phyloP scores from a whole-genome alignment of 2,329 filamentous ascomycete species.

The Sporothrix globosa region DNA sequence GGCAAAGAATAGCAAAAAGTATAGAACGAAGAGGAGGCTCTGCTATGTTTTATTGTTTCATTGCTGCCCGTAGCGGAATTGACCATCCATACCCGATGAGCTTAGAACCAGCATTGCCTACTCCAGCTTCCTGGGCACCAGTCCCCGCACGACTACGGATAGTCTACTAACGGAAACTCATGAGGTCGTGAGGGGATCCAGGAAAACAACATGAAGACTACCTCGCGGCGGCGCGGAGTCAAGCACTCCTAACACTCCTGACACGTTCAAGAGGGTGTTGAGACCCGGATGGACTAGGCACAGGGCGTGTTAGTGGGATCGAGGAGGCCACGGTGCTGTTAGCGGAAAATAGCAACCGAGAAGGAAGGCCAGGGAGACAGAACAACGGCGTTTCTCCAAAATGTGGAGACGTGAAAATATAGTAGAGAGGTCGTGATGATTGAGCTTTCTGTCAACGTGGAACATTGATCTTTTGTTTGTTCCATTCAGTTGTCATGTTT shows the following conservation, averaged over 20 bases:
- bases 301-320: background rate
- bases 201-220: background rate
- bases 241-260: background rate
- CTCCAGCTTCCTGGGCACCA: background rate
- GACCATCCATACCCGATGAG: background rate
- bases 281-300: background rate
- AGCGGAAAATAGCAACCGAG: conserved; percentile 17
- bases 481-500: too few relatives aligned
- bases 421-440: too few relatives aligned
- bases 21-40: background rate
- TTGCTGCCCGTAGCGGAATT: background rate
- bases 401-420: too few relatives aligned
- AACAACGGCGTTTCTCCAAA: background rate
- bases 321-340: background rate
- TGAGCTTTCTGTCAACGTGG: too few relatives aligned
- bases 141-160: conserved; percentile 4
- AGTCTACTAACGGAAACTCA: conserved; percentile 17
- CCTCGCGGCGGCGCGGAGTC: background rate
- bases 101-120: background rate
- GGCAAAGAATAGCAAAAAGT: background rate
- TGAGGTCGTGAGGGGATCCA: background rate
- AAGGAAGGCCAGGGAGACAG: background rate
- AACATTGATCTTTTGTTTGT: too few relatives aligned
- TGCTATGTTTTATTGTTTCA: background rate
- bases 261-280: background rate